Base-by-base conservation (phyloP, 2,329 filamentous ascomycete genomes). In the Apiospora arundinis region DNA sequence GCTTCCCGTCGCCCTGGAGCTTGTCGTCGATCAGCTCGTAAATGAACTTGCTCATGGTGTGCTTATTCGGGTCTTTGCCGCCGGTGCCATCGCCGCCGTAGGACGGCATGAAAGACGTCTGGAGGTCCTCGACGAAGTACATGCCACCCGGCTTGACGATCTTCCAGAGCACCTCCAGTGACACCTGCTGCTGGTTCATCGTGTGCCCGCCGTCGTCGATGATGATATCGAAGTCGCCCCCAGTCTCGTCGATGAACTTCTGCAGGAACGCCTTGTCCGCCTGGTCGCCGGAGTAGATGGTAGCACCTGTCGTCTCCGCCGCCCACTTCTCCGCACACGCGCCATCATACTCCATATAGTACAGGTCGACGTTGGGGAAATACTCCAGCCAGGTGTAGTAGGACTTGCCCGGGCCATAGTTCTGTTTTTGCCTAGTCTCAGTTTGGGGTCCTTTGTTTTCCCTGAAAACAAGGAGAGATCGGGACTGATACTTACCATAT, bases 321-420 rank as follows among this genome's bases (percentile, higher is more conserved):
- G 79, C 78, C 78, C 80, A 83, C 42, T 80, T 79, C 42, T 78
- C 72, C 4, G 79, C 82, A 69, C 83, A 85, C 4, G 72, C 74
- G 11, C 73, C 77, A 70, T 85, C 78, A 70, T 79, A 80, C 68
- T 84, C 83, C 71, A 85, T 83, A 71, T 81, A 83, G 73, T 83
- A 83, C 23, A 85, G 76, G 40, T 84, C 80, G 11, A 84, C 76
- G 21, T 80, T 69, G 0, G 81, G 76, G 48, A 84, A 80, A 70
- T 81, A 83, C 44, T 83, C 81, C 3, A 81, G 77, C 82, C 82
- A 84, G 21, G 81, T 82, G 73, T 82, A 77, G 71, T 83, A 84
- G 6, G 80, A 82, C 16, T 79, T 79, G 2, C 81, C 82, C 0
- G 81, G 81, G 8, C 81, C 81, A 42, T 82, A 81, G 5, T 70